phyloP scores from a whole-genome alignment of 1,284 basidiomycete genomes.

The Thecaphora thlaspeos region DNA sequence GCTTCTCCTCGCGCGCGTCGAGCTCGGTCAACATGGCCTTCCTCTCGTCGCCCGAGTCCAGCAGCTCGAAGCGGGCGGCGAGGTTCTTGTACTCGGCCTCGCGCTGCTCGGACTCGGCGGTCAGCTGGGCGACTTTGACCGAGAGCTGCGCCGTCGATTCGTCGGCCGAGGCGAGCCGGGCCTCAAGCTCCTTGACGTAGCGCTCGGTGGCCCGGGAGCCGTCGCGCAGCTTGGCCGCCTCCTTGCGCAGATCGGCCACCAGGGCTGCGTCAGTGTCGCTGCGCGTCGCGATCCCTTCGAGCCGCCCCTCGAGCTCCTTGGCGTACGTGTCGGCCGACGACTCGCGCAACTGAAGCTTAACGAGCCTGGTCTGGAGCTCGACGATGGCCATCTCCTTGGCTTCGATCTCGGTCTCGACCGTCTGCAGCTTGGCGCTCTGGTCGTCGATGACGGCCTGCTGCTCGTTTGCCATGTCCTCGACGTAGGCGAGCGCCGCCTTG shows the following conservation, averaged over 20 bases:
- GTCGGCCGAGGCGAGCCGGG: constrained; percentile 74
- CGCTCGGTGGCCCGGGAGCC: constrained; percentile 69
- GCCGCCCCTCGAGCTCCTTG: constrained; percentile 83
- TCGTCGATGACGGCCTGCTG: constrained; percentile 75
- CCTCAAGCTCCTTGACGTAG: constrained; percentile 88
- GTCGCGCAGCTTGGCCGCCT: constrained; percentile 76
- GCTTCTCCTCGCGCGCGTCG: constrained; percentile 72
- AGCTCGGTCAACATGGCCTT: constrained; percentile 66
- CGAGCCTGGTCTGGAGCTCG: constrained; percentile 75
- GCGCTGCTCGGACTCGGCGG: constrained; percentile 72
- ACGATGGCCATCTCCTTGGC: constrained; percentile 77
- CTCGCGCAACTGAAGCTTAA: constrained; percentile 82
- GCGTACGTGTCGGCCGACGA: constrained; percentile 89
- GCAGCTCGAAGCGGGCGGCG: constrained; percentile 69
- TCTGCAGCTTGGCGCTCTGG: constrained; percentile 59
- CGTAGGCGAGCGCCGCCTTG: constrained; percentile 80
- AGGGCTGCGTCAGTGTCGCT: constrained; percentile 73
- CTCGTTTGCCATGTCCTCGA: constrained; percentile 86
- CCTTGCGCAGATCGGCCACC: constrained; percentile 77
- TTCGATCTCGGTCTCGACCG: constrained; percentile 67
- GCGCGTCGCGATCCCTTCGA: constrained; percentile 77
- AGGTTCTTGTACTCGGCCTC: constrained; percentile 69
- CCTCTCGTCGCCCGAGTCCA: constrained; percentile 62
- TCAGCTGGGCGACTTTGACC: constrained; percentile 72
- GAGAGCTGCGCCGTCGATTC: constrained; percentile 71